phyloP scores from a whole-genome alignment of 2,329 filamentous ascomycete genomes.

The Pseudopyricularia cyperi region DNA sequence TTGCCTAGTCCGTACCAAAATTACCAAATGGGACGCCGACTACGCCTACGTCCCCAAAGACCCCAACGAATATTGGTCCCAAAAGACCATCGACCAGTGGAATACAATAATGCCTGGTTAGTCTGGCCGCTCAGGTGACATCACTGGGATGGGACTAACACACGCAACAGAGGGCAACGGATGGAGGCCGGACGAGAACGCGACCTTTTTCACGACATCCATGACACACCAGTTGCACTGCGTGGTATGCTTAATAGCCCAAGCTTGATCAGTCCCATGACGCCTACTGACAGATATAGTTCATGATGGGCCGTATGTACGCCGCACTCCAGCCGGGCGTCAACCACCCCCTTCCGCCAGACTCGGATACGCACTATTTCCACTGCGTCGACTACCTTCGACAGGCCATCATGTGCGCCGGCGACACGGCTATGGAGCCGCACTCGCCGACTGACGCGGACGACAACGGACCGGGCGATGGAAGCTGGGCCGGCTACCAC shows the following conservation, averaged over 20 bases:
- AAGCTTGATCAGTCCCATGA: background rate
- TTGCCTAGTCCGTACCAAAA: conserved; percentile 18
- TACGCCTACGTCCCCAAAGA: conserved; percentile 24
- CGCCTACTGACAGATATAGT: conserved; percentile 8
- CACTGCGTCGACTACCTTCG: conserved; percentile 29
- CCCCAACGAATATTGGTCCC: conserved; percentile 22
- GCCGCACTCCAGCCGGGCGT: conserved; percentile 10
- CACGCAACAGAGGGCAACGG: background rate
- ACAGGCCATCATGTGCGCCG: conserved; percentile 24
- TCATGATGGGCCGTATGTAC: conserved; percentile 22
- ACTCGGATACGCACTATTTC: conserved; percentile 21
- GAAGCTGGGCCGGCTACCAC: conserved; percentile 27
- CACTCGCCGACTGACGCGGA: conserved; percentile 22
- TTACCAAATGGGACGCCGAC: conserved; percentile 24
- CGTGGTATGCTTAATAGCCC: conserved; percentile 14
- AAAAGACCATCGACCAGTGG: conserved; percentile 22
- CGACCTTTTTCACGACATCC: conserved; percentile 25
- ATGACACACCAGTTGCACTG: conserved; percentile 28
- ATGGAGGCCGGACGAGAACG: conserved; percentile 6
- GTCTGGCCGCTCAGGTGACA: conserved; percentile 1
- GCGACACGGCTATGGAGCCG: conserved; percentile 22
- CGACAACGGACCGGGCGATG: conserved; percentile 20
- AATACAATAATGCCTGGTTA: conserved; percentile 25
- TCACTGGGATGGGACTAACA: conserved; percentile 6
- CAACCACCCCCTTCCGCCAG: conserved; percentile 10